Evolutionary conservation across 257 asterid species (phyloP), one percentile per base, ranked within the genome.

Genomic region (Capsicum rhomboideum): DNA sequence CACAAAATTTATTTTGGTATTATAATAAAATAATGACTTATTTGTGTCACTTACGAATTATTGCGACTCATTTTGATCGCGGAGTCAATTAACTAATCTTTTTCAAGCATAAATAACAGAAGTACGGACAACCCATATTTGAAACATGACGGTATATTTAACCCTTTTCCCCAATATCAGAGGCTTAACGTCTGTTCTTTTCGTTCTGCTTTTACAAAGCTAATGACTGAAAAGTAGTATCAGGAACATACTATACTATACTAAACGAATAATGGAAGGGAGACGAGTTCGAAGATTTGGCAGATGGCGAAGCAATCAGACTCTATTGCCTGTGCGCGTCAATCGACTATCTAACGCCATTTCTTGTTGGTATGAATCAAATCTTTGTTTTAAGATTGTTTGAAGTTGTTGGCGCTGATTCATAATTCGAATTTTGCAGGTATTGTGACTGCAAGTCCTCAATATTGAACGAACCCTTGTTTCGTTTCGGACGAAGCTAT

Each of bases 381-480:
- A n/a, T 20, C 40, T 67, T 64, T 52, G 12, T 52, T 91, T 42
- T 29, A 17, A 53, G 75, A 61, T 20, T 37, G 23, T 40, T 64
- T 64, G n/a, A 28, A 64, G 72, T 28, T 12, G 72, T 28, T 83
- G 71, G 37, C 14, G 2, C 52, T 18, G 42, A 63, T 1, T 52
- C 80, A 3, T 21, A 10, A 2, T 53, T 26, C 21, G n/a, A 13
- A 72, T 31, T 54, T 28, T 88, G 28, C 85, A 92, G 98, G 97
- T 96, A 92, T 66, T 96, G 99, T 61, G 98, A 94, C 87, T 86
- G 86, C 90, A 96, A 96, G 86, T 91, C 91, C 8, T 53, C 82
- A 53, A 85, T 85, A 55, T 88, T 94, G 87, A 96, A 96, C 82
- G 93, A 90, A 52, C 92, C 97, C 34, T 83, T 95, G 64, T 94